Evolutionary conservation across 179 eudicot species (phyloP).

Genomic region (Patellifolia procumbens): DNA sequence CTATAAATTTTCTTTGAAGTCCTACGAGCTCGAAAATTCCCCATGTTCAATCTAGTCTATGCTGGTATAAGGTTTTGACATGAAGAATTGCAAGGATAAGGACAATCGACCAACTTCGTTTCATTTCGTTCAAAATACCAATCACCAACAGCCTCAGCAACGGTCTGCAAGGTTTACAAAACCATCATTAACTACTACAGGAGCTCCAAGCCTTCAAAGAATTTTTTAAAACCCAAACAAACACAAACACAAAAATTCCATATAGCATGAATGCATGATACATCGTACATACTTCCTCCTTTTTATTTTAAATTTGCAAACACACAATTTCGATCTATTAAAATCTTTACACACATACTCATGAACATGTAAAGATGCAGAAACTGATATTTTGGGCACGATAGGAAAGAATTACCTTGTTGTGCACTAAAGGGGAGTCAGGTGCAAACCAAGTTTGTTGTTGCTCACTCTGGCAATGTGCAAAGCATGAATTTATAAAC

Average conservation of each 20-base stretch:
- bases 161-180: conserved; percentile 51
- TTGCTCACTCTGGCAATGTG: conserved; percentile 92
- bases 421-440: conserved; percentile 73
- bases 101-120: conserved; percentile 62
- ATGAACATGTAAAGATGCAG: too few species aligned
- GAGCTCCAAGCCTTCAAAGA: too few species aligned
- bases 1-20: not conserved
- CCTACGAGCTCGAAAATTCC: not conserved
- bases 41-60: conserved; percentile 10
- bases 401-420: conserved; percentile 49
- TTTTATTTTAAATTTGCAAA: too few species aligned
- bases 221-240: not conserved
- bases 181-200: not conserved
- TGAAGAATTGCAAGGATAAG: conserved; percentile 73
- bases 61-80: conserved; percentile 59
- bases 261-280: not conserved
- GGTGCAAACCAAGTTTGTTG: conserved; percentile 79
- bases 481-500: conserved; percentile 91
- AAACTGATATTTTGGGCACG: too few species aligned
- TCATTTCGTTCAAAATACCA: conserved; percentile 76
- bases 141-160: conserved; percentile 86
- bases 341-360: too few species aligned
- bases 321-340: too few species aligned
- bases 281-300: too few species aligned
- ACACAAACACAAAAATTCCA: not conserved